Conservation (phyloP, 768 basidiomycete species). For the Rhizopogon vinicolor region DNA sequence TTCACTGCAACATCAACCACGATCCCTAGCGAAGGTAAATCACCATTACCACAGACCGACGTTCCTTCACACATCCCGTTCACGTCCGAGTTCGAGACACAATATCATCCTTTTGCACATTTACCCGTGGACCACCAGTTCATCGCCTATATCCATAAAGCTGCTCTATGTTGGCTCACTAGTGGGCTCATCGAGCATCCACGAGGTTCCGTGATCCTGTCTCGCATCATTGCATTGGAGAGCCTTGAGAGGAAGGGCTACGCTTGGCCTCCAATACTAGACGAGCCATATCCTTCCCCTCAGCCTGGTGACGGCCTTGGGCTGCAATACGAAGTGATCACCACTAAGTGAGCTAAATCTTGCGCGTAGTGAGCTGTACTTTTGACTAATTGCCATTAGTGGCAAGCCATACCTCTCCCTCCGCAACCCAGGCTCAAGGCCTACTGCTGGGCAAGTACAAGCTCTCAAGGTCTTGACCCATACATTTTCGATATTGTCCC, state of each 20-base stretch:
- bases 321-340: slow-evolving; percentile 29
- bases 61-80: not conserved
- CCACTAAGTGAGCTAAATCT: slow-evolving; percentile 23
- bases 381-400: slow-evolving; percentile 13
- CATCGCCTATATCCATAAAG: slow-evolving; percentile 21
- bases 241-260: slow-evolving; percentile 32
- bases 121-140: slow-evolving; percentile 8
- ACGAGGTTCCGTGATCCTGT: not conserved
- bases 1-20: slow-evolving; percentile 9
- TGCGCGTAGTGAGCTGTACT: not conserved
- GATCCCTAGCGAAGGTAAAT: not conserved
- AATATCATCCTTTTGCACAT: slow-evolving; percentile 4
- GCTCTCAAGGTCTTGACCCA: slow-evolving; percentile 35
- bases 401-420: slow-evolving; percentile 50
- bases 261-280: slow-evolving; percentile 40
- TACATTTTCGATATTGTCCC: slow-evolving; percentile 51
- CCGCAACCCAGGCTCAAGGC: slow-evolving; percentile 35
- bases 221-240: slow-evolving; percentile 14
- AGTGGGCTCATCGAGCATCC: not conserved
- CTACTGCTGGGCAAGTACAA: slow-evolving; percentile 58
- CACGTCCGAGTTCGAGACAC: not conserved
- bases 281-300: slow-evolving; percentile 27
- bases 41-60: not conserved
- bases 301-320: slow-evolving; percentile 14
- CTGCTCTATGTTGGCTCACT: slow-evolving; percentile 16